These are phyloP conservation scores for Aspergillus steynii DNA, from an alignment of 495 filamentous ascomycete genomes.

Conservation along the genomic window DNA sequence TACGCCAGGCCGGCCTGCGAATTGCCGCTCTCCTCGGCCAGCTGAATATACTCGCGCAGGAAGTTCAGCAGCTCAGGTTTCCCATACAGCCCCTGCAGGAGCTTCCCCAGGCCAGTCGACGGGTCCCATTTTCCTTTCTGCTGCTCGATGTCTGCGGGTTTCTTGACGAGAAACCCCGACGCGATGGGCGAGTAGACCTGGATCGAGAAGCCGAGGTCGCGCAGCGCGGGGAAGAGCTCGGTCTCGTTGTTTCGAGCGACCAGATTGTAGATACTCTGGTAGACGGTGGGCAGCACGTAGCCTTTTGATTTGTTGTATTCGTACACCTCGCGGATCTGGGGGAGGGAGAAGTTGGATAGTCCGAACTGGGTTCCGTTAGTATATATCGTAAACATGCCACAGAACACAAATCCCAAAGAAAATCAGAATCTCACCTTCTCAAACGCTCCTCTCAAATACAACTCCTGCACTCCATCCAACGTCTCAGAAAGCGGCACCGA, in stretches of 20 bases:
- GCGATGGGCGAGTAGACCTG: slow-evolving; percentile 6
- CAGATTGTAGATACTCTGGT: neutral
- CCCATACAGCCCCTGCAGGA: neutral
- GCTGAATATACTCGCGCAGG: neutral
- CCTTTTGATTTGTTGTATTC: neutral
- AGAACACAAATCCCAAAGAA: too few species aligned
- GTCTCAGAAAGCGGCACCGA: slow-evolving; percentile 1
- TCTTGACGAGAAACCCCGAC: neutral
- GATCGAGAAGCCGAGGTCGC: neutral
- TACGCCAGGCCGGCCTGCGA: neutral
- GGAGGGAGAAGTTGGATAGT: too few species aligned
- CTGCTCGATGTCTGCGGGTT: neutral
- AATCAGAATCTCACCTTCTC: too few species aligned
- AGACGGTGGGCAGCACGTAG: neutral
- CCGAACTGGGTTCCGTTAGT: too few species aligned
- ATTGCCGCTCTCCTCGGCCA: neutral
- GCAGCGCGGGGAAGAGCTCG: neutral
- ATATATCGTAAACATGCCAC: too few species aligned
- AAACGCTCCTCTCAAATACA: too few species aligned
- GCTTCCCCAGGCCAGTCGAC: neutral
- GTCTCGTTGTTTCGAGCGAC: too few species aligned
- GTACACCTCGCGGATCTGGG: neutral
- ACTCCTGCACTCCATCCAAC: neutral
- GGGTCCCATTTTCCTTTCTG: neutral
- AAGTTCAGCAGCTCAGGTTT: neutral